Conservation (phyloP, 495 filamentous ascomycete species). For the Daldinia bambusicola region DNA sequence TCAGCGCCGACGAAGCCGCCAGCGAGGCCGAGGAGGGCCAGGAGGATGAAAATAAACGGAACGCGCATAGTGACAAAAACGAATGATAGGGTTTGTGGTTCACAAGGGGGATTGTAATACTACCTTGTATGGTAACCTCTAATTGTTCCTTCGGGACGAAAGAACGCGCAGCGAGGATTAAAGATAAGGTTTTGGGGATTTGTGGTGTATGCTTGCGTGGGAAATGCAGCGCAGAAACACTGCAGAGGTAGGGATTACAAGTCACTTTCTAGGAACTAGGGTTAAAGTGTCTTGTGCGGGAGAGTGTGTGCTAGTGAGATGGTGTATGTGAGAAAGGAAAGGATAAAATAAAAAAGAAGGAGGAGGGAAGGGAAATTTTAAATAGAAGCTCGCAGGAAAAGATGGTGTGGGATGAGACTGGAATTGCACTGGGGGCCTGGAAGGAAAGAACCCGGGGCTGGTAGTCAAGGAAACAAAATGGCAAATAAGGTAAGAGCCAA, state of each 20-base stretch:
- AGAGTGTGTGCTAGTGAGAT: neutral
- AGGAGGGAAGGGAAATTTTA: neutral
- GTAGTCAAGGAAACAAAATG: neutral
- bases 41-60: constrained; percentile 17
- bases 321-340: neutral
- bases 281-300: neutral
- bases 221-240: neutral
- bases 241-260: neutral
- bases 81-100: neutral
- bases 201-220: too few species aligned
- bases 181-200: constrained; percentile 1
- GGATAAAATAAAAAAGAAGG: neutral
- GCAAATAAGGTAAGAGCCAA: neutral
- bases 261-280: constrained; percentile 3
- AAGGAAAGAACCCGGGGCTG: neutral
- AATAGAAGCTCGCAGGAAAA: neutral
- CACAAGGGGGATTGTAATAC: neutral
- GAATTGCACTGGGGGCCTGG: neutral
- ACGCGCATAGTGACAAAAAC: constrained; percentile 30
- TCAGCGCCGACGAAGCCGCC: constrained; percentile 33
- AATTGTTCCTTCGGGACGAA: constrained; percentile 1
- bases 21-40: constrained; percentile 24
- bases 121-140: neutral
- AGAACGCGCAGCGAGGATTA: neutral
- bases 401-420: constrained; percentile 1